A percentile compares a stretch with the other conserved stretches of the same genome.
These are phyloP conservation scores for Phyllosticta citrichinensis DNA, from an alignment of 2,329 filamentous ascomycete species.

Conservation along the genomic window DNA sequence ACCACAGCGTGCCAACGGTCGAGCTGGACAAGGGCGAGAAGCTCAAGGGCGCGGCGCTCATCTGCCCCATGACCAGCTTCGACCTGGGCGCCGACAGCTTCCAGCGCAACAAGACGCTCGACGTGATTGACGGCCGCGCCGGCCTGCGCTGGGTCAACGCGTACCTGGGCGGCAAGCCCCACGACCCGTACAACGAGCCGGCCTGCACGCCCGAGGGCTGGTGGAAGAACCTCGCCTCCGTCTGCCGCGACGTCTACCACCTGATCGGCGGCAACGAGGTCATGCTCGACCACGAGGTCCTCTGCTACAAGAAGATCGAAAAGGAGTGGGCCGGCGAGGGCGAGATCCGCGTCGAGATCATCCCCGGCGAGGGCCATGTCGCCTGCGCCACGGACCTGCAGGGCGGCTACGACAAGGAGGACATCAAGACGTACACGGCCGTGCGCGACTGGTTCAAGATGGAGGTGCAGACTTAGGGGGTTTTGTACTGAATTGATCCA, in stretches of 20 bases:
- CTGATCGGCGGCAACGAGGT: conserved; percentile 6
- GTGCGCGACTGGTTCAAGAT: conserved; percentile 3
- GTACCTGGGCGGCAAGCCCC: conserved; percentile 1
- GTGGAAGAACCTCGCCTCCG: background rate
- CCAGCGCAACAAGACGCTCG: background rate
- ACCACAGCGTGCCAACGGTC: conserved; percentile 3
- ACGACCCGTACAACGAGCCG: conserved; percentile 5
- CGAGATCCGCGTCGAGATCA: background rate
- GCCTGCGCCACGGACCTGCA: background rate
- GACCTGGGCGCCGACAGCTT: background rate
- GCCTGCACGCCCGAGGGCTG: conserved; percentile 1
- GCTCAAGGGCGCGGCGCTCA: background rate
- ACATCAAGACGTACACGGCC: background rate
- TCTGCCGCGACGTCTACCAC: background rate
- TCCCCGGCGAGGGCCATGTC: background rate
- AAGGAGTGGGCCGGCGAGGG: conserved; percentile 2
- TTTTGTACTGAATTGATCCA: background rate
- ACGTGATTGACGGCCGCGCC: background rate
- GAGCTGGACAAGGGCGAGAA: background rate
- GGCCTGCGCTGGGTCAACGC: background rate
- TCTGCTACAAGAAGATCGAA: conserved; percentile 1
- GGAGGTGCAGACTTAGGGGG: background rate
- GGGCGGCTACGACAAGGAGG: background rate
- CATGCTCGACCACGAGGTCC: background rate
- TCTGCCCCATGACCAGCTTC: conserved; percentile 1